Evolutionary conservation across 176 grass and related monocot species (phyloP), one percentile per base, ranked within the genome.

Genomic region (Metroxylon sagu): DNA sequence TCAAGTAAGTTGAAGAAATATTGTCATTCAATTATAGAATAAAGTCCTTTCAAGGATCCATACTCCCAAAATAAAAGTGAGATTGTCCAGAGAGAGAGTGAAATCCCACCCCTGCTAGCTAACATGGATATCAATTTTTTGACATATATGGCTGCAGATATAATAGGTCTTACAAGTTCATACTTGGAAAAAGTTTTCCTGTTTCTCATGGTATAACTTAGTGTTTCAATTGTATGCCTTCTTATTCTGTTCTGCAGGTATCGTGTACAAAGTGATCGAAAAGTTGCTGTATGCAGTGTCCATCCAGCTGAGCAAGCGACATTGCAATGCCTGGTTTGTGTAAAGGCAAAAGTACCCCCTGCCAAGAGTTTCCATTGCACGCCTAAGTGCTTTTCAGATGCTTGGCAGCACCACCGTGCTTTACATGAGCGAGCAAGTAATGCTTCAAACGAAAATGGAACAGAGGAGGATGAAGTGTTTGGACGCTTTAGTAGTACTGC

Each of bases 261-360:
- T 54, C 88, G 88, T 70, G 85, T 93, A 76, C 88, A 89, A 70
- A 83, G 85, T 53, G 94, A 99, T 49, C 74, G 70, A 27, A 99
- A 89, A 80, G 60, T 93, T 25, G 56, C 85, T 14, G 66, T 89
- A 56, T 99, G 94, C 60, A 93, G 88, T 71, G 73, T 99, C 14
- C 94, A 99, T 85, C 94, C 94, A 54, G 84, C 81, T 75, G 88
- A 99, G 69, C 74, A 85, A 67, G 94, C 94, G 68, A 93, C 85
- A 53, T 78, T 99, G 57, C 94, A 99, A 73, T 99, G 94, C 64
- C 63, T 99, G 15, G 85, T 84, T 35, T 99, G 94, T 74, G 14
- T 99, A 16, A 99, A 99, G 76, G 89, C 85, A 79, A 99, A 98
- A 81, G 79, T 99, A 69, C 94, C 94, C 69, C 64, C 81, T 75